These are phyloP conservation scores for Sanghuangporus baumii DNA, from an alignment of 1,284 basidiomycete genomes.

Conservation along the genomic window DNA sequence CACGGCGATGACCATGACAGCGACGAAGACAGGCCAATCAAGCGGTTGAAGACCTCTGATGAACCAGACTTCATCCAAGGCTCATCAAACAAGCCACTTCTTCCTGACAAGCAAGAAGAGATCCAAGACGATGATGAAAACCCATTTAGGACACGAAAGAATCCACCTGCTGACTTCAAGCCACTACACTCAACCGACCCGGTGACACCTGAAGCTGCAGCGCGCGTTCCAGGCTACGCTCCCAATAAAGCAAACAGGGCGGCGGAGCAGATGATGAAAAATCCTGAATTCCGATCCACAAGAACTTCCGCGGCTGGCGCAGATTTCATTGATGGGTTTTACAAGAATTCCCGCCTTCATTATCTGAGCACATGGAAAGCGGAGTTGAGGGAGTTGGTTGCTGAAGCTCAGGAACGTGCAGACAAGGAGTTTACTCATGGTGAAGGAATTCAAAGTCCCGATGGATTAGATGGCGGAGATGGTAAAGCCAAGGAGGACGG, in stretches of 20 bases:
- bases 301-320: constrained; percentile 81
- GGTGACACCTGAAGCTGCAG: constrained; percentile 33
- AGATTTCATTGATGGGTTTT: constrained; percentile 87
- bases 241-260: constrained; percentile 58
- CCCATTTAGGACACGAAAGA: neutral
- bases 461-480: constrained; percentile 23
- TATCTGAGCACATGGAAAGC: constrained; percentile 92
- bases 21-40: constrained; percentile 85
- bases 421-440: constrained; percentile 33
- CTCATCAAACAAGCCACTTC: neutral
- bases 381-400: constrained; percentile 78
- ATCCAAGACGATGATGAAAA: neutral
- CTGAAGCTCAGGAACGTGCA: constrained; percentile 69
- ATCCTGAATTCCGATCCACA: constrained; percentile 78
- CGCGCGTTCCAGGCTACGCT: constrained; percentile 56
- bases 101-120: neutral
- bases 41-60: constrained; percentile 82
- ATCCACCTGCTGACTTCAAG: constrained; percentile 19
- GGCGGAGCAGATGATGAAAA: constrained; percentile 72
- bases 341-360: constrained; percentile 88
- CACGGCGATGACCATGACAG: constrained; percentile 22
- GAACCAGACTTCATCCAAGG: constrained; percentile 29
- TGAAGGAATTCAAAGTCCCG: constrained; percentile 18
- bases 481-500: neutral
- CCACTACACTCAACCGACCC: constrained; percentile 41